These are phyloP conservation scores for Penicillium sp. DNA, from an alignment of 2,329 filamentous ascomycete genomes.

Conservation along the genomic window DNA sequence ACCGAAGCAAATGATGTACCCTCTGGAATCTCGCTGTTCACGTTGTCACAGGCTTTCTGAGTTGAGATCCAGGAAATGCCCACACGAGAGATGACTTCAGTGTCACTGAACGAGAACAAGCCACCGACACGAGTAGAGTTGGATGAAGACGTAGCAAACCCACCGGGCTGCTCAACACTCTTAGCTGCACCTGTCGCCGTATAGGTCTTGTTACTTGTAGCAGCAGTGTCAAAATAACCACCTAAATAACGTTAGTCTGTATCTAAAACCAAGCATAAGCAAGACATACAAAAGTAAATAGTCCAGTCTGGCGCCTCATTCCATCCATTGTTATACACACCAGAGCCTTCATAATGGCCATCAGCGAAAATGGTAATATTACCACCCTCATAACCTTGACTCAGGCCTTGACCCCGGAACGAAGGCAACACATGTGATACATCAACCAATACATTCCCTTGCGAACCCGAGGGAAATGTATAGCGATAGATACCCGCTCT, in stretches of 20 bases:
- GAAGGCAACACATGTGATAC: constrained; percentile 67
- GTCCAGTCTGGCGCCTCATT: constrained; percentile 59
- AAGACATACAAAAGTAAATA: constrained; percentile 29
- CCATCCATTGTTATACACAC: constrained; percentile 68
- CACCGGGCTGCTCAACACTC: constrained; percentile 30
- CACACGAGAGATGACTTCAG: constrained; percentile 57
- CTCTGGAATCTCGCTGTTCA: constrained; percentile 57
- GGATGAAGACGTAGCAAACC: constrained; percentile 41
- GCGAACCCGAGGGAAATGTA: constrained; percentile 50
- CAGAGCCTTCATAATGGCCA: constrained; percentile 59
- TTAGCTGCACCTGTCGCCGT: constrained; percentile 25
- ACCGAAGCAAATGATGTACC: constrained; percentile 47
- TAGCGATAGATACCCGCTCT: constrained; percentile 60
- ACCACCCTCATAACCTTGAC: constrained; percentile 64
- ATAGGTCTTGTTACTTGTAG: constrained; percentile 32
- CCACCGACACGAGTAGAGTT: constrained; percentile 44
- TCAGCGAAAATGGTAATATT: constrained; percentile 54
- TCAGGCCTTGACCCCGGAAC: constrained; percentile 59
- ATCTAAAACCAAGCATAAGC: not conserved
- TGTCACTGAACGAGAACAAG: constrained; percentile 55
- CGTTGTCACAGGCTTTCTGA: constrained; percentile 59
- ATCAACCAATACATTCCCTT: constrained; percentile 58
- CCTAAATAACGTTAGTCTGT: constrained; percentile 47
- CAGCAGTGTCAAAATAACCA: constrained; percentile 55
- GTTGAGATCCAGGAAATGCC: constrained; percentile 69